Percentiles rank a stretch among this genome's conserved stretches.
Evolutionary conservation across 805 yeast species (phyloP).

Genomic region (Hanseniaspora jakobsenii): DNA sequence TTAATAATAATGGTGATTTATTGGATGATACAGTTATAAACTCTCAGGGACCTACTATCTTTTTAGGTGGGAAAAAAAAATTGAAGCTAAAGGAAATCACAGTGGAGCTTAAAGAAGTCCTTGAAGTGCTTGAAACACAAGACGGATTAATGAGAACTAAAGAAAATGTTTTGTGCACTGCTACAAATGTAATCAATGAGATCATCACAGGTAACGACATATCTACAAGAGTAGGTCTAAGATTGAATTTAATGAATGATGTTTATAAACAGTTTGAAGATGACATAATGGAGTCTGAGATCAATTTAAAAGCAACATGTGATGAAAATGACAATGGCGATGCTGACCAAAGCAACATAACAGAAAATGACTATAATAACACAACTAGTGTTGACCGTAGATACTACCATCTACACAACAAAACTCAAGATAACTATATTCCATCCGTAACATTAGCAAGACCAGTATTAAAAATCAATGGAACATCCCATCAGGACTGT

Average conservation of each 20-base stretch:
- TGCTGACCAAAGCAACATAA: neutral
- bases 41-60: slow-evolving; percentile 9
- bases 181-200: slow-evolving; percentile 26
- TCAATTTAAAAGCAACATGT: slow-evolving; percentile 20
- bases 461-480: too few relatives aligned
- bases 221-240: slow-evolving; percentile 20
- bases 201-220: slow-evolving; percentile 25
- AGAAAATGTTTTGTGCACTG: slow-evolving; percentile 32
- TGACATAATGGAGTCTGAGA: slow-evolving; percentile 26
- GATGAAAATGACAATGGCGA: slow-evolving; percentile 18
- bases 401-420: too few relatives aligned
- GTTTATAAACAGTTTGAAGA: slow-evolving; percentile 25
- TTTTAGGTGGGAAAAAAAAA: slow-evolving; percentile 19
- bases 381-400: too few relatives aligned
- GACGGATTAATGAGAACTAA: slow-evolving; percentile 37
- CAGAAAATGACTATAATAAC: neutral
- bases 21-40: neutral
- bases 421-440: too few relatives aligned
- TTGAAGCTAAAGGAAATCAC: slow-evolving; percentile 35
- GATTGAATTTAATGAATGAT: slow-evolving; percentile 24
- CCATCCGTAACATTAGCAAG: too few relatives aligned
- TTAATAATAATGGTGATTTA: slow-evolving; percentile 13
- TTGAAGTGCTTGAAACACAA: slow-evolving; percentile 31
- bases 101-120: slow-evolving; percentile 40
- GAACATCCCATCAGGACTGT: too few relatives aligned